These are phyloP conservation scores for Talaromyces sp. DNA, from an alignment of 2,329 filamentous ascomycete species.

Conservation along the genomic window DNA sequence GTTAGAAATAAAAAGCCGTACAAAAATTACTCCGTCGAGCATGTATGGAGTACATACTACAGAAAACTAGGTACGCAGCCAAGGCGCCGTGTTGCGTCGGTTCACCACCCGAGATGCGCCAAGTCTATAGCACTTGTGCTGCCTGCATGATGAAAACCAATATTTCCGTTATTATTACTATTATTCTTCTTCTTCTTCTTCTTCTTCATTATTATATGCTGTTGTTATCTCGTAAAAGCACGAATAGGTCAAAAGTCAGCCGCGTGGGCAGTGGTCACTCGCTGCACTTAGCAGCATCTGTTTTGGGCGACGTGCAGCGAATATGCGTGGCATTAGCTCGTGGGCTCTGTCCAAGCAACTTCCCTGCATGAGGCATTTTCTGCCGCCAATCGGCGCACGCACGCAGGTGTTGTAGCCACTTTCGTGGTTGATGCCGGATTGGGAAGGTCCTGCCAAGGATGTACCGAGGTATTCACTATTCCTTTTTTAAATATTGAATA, in stretches of 20 bases:
- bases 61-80: too few species aligned
- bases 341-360: neutral
- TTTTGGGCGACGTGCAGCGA: constrained; percentile 9
- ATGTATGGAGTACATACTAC: too few species aligned
- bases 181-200: too few species aligned
- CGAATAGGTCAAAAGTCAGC: neutral
- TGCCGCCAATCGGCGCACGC: neutral
- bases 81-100: neutral
- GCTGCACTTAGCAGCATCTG: neutral
- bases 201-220: neutral
- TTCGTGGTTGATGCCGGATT: neutral
- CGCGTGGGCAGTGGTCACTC: neutral
- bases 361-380: constrained; percentile 6
- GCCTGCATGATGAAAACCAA: too few species aligned
- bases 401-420: neutral
- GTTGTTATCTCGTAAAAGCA: neutral
- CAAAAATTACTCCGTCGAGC: too few species aligned
- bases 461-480: too few species aligned
- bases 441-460: constrained; percentile 5
- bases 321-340: neutral
- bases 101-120: neutral
- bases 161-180: too few species aligned
- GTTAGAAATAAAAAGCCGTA: too few species aligned
- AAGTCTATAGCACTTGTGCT: neutral
- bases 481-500: neutral